A percentile compares a stretch with the other conserved stretches of the same genome.
These are phyloP conservation scores for Fusarium scirpi DNA, from an alignment of 2,329 filamentous ascomycete genomes.

Conservation along the genomic window DNA sequence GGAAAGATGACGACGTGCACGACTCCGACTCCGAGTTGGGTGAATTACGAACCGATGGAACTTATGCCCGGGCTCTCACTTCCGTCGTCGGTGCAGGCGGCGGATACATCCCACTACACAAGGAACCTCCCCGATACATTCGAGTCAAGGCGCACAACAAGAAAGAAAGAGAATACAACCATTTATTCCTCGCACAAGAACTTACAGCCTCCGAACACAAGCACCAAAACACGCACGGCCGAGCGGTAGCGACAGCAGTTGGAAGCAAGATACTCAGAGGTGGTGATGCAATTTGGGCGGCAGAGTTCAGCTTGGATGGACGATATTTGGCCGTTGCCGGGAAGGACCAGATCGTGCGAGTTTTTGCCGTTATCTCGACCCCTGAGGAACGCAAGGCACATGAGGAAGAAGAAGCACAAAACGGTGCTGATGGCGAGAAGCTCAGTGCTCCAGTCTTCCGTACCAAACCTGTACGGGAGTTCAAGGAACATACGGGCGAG, in stretches of 20 bases:
- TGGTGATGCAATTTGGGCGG: constrained; percentile 85
- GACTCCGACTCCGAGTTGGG: constrained; percentile 79
- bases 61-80: constrained; percentile 85
- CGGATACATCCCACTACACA: constrained; percentile 87
- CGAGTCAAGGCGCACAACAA: constrained; percentile 86
- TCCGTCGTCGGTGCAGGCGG: constrained; percentile 74
- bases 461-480: constrained; percentile 81
- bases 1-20: constrained; percentile 70
- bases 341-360: constrained; percentile 84
- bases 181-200: constrained; percentile 92
- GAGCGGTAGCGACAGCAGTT: constrained; percentile 53
- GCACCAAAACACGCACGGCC: constrained; percentile 46
- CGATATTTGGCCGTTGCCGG: constrained; percentile 92
- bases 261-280: constrained; percentile 58
- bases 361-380: constrained; percentile 90
- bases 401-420: constrained; percentile 69
- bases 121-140: constrained; percentile 91
- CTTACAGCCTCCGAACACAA: constrained; percentile 70
- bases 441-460: constrained; percentile 93
- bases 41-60: constrained; percentile 78
- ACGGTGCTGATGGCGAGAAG: constrained; percentile 62
- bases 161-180: constrained; percentile 83
- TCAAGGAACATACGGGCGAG: constrained; percentile 84
- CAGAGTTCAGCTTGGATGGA: constrained; percentile 93
- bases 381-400: constrained; percentile 80